Evolutionary conservation across 1,284 basidiomycete genomes (phyloP).

Genomic region (Sanghuangporus sanghuang): DNA sequence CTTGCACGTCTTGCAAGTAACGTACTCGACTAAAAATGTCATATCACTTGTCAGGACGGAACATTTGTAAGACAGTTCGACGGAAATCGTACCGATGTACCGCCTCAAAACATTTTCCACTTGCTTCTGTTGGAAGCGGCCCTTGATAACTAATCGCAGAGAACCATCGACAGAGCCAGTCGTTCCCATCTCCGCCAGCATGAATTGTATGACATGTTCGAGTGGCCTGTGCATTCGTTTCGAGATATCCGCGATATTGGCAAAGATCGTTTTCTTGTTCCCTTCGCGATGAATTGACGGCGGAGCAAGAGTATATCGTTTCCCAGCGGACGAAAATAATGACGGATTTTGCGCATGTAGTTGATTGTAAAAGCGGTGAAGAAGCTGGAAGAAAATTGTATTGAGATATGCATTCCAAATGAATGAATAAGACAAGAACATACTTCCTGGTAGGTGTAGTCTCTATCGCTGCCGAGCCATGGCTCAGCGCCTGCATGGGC

Average conservation of each 20-base stretch:
- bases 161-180: slow-evolving; percentile 93
- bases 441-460: slow-evolving; percentile 93
- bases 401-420: slow-evolving; percentile 1
- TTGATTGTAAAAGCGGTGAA: slow-evolving; percentile 88
- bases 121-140: slow-evolving; percentile 98
- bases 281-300: slow-evolving; percentile 92
- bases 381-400: slow-evolving; percentile 53
- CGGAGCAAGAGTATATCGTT: slow-evolving; percentile 97
- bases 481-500: slow-evolving; percentile 70
- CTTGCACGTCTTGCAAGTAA: slow-evolving; percentile 99
- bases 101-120: slow-evolving; percentile 96
- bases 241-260: slow-evolving; percentile 97
- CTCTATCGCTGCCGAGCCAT: slow-evolving; percentile 90
- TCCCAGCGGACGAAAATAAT: slow-evolving; percentile 79
- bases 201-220: slow-evolving; percentile 98
- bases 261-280: slow-evolving; percentile 96
- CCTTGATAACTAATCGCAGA: slow-evolving; percentile 93
- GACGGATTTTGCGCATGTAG: slow-evolving; percentile 94
- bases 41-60: neutral
- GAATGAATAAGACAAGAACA: slow-evolving; percentile 16
- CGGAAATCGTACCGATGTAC: slow-evolving; percentile 79
- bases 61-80: neutral
- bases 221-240: slow-evolving; percentile 98
- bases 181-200: slow-evolving; percentile 98
- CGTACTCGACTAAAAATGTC: slow-evolving; percentile 85